Evolutionary conservation across 371 early-diverging fungal genomes (phyloP), one percentile per base, ranked within the genome.

Genomic region (Mucor lusitanicus): DNA sequence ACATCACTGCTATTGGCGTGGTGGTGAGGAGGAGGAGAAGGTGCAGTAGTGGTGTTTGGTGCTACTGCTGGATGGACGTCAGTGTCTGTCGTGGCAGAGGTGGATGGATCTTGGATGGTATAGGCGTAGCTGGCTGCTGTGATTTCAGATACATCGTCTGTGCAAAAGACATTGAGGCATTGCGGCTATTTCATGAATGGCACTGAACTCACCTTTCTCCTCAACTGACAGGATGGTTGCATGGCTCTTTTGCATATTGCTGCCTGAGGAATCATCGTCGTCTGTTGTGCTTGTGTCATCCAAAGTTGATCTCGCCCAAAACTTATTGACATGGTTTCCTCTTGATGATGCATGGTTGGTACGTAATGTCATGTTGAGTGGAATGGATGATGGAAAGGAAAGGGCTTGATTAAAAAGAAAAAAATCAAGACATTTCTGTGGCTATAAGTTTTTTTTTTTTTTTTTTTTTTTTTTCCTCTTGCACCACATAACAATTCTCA

Each of bases 31-130:
- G n/a, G n/a, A n/a, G n/a, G n/a, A n/a, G n/a, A n/a, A n/a, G n/a
- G n/a, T n/a, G 7, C 8, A 44, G 44, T 6, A 17, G 19, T 42
- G 53, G 11, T 12, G 15, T 3, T n/a, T 5, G 25, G n/a, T 42
- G 53, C 9, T 25, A 6, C 19, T 19, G 13, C 23, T 27, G 53
- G 27, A 15, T 32, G 28, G 6, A 30, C 32, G 17, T 32, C 32
- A 17, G 32, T n/a, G n/a, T 48, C 23, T 48, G 11, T 7, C 13
- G 48, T 37, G 37, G 37, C 8, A 13, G 55, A 55, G 17, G 4
- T 30, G 35, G 63, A 63, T 25, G 40, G 55, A 3, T 66, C 54
- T n/a, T 50, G 37, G 19, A 66, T 33, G 61, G 66, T 60, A 66
- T 66, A 66, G 39, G 53, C 66, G 19, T 66, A 66, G n/a, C 61